phyloP scores from a whole-genome alignment of 371 early-diverging fungal genomes.

The Mucor racemosus region DNA sequence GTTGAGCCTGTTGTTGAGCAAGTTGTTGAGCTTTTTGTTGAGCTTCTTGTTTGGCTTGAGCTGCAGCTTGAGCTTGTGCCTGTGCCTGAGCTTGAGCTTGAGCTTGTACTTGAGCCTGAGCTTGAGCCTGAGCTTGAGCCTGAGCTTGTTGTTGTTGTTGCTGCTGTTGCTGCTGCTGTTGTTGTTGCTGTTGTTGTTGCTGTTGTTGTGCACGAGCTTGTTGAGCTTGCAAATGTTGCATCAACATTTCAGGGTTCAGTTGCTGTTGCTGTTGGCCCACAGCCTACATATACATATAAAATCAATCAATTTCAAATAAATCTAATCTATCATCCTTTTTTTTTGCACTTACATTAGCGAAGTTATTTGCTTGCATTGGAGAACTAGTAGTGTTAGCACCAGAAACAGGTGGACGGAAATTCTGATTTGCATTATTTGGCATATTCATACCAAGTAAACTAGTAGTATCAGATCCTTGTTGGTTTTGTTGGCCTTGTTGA shows the following conservation, averaged over 20 bases:
- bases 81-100: constrained; percentile 23
- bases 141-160: constrained; percentile 22
- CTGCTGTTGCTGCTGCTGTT: constrained; percentile 12
- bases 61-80: constrained; percentile 15
- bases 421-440: constrained; percentile 7
- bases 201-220: constrained; percentile 21
- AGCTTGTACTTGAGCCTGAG: constrained; percentile 19
- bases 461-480: constrained; percentile 15
- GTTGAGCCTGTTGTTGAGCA: constrained; percentile 25
- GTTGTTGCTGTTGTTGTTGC: constrained; percentile 21
- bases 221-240: constrained; percentile 34
- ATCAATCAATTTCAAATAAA: not conserved
- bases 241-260: constrained; percentile 24
- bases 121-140: constrained; percentile 20
- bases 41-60: constrained; percentile 15
- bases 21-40: constrained; percentile 29
- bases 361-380: constrained; percentile 27
- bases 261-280: constrained; percentile 22
- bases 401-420: constrained; percentile 28
- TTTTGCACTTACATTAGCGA: constrained; percentile 14
- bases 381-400: constrained; percentile 16
- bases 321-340: not conserved
- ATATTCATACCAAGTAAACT: constrained; percentile 17
- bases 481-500: constrained; percentile 15
- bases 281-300: not conserved